These are phyloP conservation scores for Vitis hybrid DNA, from an alignment of 177 flowering plant species.

Conservation along the genomic window DNA sequence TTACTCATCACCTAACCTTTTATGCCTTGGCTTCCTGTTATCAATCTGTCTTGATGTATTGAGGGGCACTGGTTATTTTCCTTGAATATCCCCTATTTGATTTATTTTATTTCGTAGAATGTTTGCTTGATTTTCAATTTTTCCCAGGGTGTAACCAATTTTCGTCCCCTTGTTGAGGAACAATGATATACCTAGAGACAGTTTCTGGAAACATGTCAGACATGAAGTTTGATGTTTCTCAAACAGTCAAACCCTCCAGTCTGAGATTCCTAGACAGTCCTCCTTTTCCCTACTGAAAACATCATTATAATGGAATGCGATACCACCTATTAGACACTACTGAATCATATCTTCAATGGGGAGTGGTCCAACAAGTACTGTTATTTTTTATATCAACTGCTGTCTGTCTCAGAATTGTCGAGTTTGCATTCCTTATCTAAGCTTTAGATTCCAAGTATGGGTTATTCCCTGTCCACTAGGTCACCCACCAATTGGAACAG, in stretches of 20 bases:
- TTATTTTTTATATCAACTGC: conserved; percentile 5
- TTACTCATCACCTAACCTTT: no score
- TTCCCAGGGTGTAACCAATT: no score
- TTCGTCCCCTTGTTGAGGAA: no score
- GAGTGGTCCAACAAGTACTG: conserved; percentile 11
- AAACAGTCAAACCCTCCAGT: conserved; percentile 1
- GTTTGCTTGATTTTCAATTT: no score
- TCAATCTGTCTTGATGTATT: no score
- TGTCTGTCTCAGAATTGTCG: conserved; percentile 18
- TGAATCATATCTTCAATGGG: background rate
- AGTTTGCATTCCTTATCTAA: conserved; percentile 1
- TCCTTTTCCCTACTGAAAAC: background rate
- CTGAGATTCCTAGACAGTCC: background rate
- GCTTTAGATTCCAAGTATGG: background rate
- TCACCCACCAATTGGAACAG: conserved; percentile 11
- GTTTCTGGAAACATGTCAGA: no score
- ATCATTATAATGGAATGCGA: background rate
- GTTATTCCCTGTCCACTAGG: background rate
- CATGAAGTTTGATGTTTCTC: no score
- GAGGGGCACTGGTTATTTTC: no score
- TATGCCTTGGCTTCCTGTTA: no score
- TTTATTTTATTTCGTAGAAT: no score
- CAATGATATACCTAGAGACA: no score
- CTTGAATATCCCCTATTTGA: no score
- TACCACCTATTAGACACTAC: background rate